Base-by-base conservation (phyloP, 2,329 filamentous ascomycete genomes). In the Hysterium pulicare region DNA sequence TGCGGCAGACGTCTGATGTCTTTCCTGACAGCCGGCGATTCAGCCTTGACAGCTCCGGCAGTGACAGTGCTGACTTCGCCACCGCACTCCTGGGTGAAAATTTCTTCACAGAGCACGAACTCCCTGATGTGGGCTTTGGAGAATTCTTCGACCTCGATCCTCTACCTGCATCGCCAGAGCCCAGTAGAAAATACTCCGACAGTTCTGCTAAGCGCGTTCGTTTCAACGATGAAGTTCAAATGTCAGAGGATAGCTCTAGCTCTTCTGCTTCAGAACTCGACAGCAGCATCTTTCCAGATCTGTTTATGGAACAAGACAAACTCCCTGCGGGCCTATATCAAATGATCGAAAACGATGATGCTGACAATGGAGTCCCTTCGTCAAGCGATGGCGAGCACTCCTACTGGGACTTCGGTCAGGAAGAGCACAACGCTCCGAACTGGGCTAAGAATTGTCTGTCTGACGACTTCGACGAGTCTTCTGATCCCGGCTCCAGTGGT, bases 231-330 rank as follows among this genome's bases (percentile, higher is more conserved):
- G 77, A 80, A 42, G 75, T 84, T 31, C 77, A 82, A 44, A 76
- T 78, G 45, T 84, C 84, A 43, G n/a, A n/a, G n/a, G 84, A 87
- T 53, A 85, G 58, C 24, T 68, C 66, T 10, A 61, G 60, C 42
- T 59, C 62, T n/a, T 61, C 62, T 36, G 63, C 63, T 23, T 68
- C 66, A 3, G 79, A 83, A 30, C 77, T 82, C 45, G 77, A 82
- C 49, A 77, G 79, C 46, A 79, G 81, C 49, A 79, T 89, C 49
- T 88, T 88, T 48, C 84, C 86, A 1, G 82, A 90, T 59, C 82
- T 91, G 45, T 91, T 91, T 63, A 74, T 90, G 43, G 81, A 86
- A 38, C 85, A 90, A 65, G 84, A 81, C 58, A 76, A 79, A 13
- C 73, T 91, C 4, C 86, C 89, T 54, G 83, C 85, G 5, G 76